A percentile compares a stretch with the other conserved stretches of the same genome.
These are phyloP conservation scores for Saccharomycopsis sp. DNA, from an alignment of 805 yeast genomes.

Conservation along the genomic window DNA sequence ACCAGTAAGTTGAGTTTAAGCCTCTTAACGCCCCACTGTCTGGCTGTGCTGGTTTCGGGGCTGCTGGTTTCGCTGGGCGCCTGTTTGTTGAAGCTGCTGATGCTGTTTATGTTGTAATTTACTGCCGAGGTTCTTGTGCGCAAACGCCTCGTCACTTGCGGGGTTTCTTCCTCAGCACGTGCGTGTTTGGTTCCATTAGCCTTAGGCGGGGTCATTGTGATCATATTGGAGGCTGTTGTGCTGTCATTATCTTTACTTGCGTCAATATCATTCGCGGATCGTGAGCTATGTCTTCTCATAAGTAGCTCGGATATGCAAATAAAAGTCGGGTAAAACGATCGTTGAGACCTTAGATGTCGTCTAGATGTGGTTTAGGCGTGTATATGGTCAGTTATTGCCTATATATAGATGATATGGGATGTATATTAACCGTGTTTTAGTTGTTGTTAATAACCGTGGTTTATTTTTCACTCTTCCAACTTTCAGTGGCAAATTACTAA, in stretches of 20 bases:
- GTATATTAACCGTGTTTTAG: too few relatives aligned
- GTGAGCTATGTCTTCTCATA: background rate
- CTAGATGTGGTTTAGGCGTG: background rate
- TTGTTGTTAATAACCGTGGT: background rate
- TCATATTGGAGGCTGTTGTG: background rate
- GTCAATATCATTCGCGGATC: background rate
- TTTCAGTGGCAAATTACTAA: too few relatives aligned
- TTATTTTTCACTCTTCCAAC: background rate
- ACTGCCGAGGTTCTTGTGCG: background rate
- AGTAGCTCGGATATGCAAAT: background rate
- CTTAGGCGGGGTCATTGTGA: background rate
- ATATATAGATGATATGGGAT: too few relatives aligned
- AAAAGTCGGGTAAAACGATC: background rate
- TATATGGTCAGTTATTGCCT: background rate
- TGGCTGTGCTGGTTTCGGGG: background rate
- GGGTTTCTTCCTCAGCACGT: background rate
- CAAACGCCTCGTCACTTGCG: background rate
- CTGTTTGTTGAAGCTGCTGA: background rate
- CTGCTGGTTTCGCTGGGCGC: background rate
- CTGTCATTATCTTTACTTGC: background rate
- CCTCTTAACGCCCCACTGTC: constrained; percentile 11
- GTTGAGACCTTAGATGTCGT: background rate
- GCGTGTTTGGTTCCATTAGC: background rate
- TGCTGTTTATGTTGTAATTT: background rate
- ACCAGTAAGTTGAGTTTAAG: constrained; percentile 21